Percentiles rank a stretch among this genome's conserved stretches.
Conservation (phyloP, 2,329 filamentous ascomycete genomes). For the Epichloe amarillans region DNA sequence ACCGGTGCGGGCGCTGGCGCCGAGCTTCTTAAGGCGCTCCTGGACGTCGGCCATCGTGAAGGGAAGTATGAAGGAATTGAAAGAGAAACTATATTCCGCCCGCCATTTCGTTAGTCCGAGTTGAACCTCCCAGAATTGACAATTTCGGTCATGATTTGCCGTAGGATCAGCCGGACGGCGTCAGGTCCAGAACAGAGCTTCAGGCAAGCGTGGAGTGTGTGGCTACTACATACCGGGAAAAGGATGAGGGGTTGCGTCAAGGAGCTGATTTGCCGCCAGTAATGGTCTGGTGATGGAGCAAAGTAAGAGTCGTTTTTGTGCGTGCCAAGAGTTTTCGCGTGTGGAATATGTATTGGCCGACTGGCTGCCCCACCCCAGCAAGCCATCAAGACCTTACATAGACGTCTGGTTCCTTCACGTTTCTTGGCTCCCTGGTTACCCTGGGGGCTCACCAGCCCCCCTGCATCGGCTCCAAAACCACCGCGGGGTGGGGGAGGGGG, state of each 20-base stretch:
- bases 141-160: not conserved
- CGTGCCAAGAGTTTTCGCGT: slow-evolving; percentile 32
- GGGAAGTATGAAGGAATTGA: slow-evolving; percentile 16
- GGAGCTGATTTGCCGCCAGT: slow-evolving; percentile 23
- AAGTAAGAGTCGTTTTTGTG: slow-evolving; percentile 29
- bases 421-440: not conserved
- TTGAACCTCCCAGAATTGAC: not conserved
- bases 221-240: slow-evolving; percentile 20
- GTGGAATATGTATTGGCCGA: slow-evolving; percentile 26
- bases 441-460: not conserved
- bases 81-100: slow-evolving; percentile 4
- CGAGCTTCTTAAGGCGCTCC: slow-evolving; percentile 48
- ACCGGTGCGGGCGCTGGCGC: slow-evolving; percentile 49
- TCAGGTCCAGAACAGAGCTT: not conserved
- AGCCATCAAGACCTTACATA: not conserved
- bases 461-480: not conserved
- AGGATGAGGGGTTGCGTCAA: slow-evolving; percentile 18
- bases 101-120: slow-evolving; percentile 7
- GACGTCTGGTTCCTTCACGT: not conserved
- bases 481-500: no score
- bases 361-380: slow-evolving; percentile 5
- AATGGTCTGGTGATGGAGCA: slow-evolving; percentile 21
- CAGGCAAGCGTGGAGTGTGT: not conserved
- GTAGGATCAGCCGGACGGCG: not conserved
- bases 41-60: slow-evolving; percentile 41